These are phyloP conservation scores for Phytophthora pluvialis DNA, from an alignment of 352 stramenopile species.

Conservation along the genomic window DNA sequence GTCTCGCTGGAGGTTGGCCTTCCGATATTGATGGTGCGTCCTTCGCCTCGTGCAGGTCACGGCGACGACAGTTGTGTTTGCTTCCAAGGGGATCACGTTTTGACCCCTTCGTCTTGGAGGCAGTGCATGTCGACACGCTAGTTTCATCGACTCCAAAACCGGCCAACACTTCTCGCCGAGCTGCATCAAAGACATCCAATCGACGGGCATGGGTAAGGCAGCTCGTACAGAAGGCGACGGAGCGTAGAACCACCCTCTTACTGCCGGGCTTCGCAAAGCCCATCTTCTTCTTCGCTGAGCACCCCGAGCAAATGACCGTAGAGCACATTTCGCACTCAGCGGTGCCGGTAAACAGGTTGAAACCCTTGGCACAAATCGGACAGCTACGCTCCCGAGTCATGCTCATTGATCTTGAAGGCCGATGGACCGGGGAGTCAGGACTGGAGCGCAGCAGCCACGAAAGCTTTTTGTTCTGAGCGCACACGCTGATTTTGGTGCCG, in stretches of 20 bases:
- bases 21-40: slow-evolving; percentile 12
- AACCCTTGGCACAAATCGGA: slow-evolving; percentile 37
- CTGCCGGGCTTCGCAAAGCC: slow-evolving; percentile 29
- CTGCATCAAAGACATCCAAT: slow-evolving; percentile 34
- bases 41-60: slow-evolving; percentile 19
- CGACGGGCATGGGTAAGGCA: slow-evolving; percentile 33
- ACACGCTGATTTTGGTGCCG: slow-evolving; percentile 27
- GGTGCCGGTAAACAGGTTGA: slow-evolving; percentile 35
- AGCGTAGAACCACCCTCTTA: slow-evolving; percentile 29
- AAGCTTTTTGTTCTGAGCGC: slow-evolving; percentile 54
- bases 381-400: slow-evolving; percentile 28
- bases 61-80: slow-evolving; percentile 28
- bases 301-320: slow-evolving; percentile 33
- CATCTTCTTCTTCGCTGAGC: slow-evolving; percentile 42
- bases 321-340: slow-evolving; percentile 36
- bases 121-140: slow-evolving; percentile 16
- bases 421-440: slow-evolving; percentile 13
- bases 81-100: slow-evolving; percentile 9
- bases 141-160: slow-evolving; percentile 12
- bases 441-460: slow-evolving; percentile 39
- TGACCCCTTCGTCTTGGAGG: neutral
- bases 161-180: slow-evolving; percentile 33
- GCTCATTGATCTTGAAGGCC: slow-evolving; percentile 14
- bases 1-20: neutral
- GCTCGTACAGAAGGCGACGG: slow-evolving; percentile 38